Evolutionary conservation across 257 asterid genomes (phyloP), one percentile per base, ranked within the genome.

Genomic region (Nicotiana otophora): DNA sequence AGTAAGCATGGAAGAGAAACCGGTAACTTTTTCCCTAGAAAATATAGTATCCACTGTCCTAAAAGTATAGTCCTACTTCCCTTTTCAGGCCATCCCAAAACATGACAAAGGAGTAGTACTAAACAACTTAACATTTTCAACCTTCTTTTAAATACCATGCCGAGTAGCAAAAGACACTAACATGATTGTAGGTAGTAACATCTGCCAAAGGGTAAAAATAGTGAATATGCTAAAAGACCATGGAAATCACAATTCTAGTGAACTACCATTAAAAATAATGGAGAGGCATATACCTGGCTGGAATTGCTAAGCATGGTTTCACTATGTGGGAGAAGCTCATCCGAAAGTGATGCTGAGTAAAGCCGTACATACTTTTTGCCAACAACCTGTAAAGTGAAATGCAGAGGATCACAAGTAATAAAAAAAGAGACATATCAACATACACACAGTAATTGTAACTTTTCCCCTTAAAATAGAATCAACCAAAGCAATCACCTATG

Each of bases 221-320:
- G 34, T 42, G 34, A 70, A 70, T 6, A 58, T 58, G 28, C 28
- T 58, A 20, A 20, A 57, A 42, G 60, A 70, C 58, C 57, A 26
- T 70, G 28, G 78, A 70, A n/a, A 70, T n/a, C 10, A n/a, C 6
- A 42, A 70, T 70, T 42, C 78, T 70, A 14, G 33, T n/a, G n/a
- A 69, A 39, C 58, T 39, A 57, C 78, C 39, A 39, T 70, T 70
- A 20, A 42, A 33, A 70, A n/a, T 39, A 70, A 11, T 11, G n/a
- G 39, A 74, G 62, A 74, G 48, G n/a, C 79, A 23, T 74, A 14
- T 83, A 96, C 99, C 98, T 94, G 97, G 84, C 99, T 96, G 83
- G 99, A 93, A 87, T 96, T 94, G 87, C 92, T 78, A 76, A 96
- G 97, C 99, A 94, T 96, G 83, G 90, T 79, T 83, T 91, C 94